A percentile compares a stretch with the other conserved stretches of the same genome.
phyloP scores from a whole-genome alignment of 768 basidiomycete genomes.

The Mycena vitilis region DNA sequence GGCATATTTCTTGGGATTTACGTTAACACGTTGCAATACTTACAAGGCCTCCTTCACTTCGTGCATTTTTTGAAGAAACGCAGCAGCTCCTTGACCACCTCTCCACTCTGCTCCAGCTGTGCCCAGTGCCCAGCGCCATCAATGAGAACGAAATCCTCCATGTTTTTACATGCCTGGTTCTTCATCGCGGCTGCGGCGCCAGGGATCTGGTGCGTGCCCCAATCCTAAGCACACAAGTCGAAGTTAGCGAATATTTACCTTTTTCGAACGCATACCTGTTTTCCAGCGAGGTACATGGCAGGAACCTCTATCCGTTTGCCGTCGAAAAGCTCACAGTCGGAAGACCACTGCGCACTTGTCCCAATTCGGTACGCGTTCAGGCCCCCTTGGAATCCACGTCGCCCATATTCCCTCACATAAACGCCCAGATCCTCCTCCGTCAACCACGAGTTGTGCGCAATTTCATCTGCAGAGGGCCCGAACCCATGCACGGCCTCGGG shows the following conservation, averaged over 20 bases:
- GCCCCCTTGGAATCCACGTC: slow-evolving; percentile 74
- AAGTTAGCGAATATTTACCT: too few species aligned
- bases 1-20: slow-evolving; percentile 4
- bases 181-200: slow-evolving; percentile 45
- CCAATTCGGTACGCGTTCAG: slow-evolving; percentile 65
- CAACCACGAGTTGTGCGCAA: slow-evolving; percentile 55
- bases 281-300: slow-evolving; percentile 68
- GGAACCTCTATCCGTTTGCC: slow-evolving; percentile 62
- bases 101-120: slow-evolving; percentile 31
- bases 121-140: slow-evolving; percentile 36
- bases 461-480: slow-evolving; percentile 46
- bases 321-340: slow-evolving; percentile 58
- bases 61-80: slow-evolving; percentile 23
- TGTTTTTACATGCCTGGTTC: slow-evolving; percentile 21
- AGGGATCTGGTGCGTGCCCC: slow-evolving; percentile 70
- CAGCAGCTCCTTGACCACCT: slow-evolving; percentile 28
- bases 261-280: slow-evolving; percentile 31
- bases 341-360: slow-evolving; percentile 48
- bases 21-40: slow-evolving; percentile 1
- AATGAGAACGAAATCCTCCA: slow-evolving; percentile 35
- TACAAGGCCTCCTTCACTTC: not conserved
- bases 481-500: slow-evolving; percentile 55
- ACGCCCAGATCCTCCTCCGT: slow-evolving; percentile 59
- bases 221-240: slow-evolving; percentile 48
- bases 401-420: slow-evolving; percentile 60